Evolutionary conservation across 23 red algal species (phyloP), one percentile per base, ranked within the genome.

Genomic region (Cyanidiococcus yangmingshanensis): DNA sequence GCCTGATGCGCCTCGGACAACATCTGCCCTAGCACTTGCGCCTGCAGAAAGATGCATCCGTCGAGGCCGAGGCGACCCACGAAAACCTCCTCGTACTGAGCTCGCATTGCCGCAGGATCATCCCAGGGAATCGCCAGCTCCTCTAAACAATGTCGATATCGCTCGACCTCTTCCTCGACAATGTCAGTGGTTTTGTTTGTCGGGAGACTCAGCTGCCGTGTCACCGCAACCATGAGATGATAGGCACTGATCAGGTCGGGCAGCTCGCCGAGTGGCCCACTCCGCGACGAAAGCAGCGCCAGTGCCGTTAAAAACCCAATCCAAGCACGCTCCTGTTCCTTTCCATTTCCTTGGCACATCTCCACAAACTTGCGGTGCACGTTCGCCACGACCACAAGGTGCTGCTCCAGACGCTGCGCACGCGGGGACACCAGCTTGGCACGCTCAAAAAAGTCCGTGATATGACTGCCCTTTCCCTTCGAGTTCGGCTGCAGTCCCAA

Each of bases 351-450:
- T 25, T 35, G 21, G 27, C 12, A 25, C 7, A 71, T 7, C 27
- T 71, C 63, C n/a, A 32, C 63, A 71, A 71, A 71, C 63, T 71
- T 71, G 63, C 63, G 63, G 63, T 32, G 32, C 12, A 71, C 63
- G 63, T 71, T 71, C n/a, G 63, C 63, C 7, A 71, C 32, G 7
- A 71, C 63, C 63, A 35, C 32, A 7, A 71, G n/a, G 63, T 17
- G 32, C 63, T 71, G 63, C 63, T 71, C 63, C 63, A 71, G 7
- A 7, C 32, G 63, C 63, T 35, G 63, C 7, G 63, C 63, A 25
- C 12, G 7, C 12, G 63, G 63, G 15, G 63, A 71, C 12, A 71
- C 12, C 63, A 71, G 3, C 63, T 71, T 71, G 12, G 32, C 63
- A 7, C 63, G 63, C 63, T 71, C 63, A 29, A 71, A 71, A 71